Evolutionary conservation across 768 basidiomycete species (phyloP).

Genomic region (Calocybe indica): DNA sequence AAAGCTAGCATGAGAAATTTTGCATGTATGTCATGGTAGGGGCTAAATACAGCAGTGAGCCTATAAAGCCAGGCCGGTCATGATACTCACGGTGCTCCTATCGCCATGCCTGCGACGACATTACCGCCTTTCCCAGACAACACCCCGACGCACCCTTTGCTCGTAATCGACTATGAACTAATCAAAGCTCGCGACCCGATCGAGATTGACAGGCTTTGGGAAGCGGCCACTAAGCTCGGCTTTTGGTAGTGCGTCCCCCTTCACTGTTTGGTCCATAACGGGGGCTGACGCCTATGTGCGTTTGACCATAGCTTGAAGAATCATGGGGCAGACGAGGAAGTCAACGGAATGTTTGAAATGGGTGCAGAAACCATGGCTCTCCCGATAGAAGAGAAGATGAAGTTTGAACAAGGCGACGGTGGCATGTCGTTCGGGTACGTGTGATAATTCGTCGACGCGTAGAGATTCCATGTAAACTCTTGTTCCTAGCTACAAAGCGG

Average conservation of each 20-base stretch:
- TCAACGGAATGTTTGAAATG: conserved; percentile 47
- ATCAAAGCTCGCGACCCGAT: conserved; percentile 31
- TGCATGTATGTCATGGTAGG: too few species aligned
- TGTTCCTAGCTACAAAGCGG: conserved; percentile 47
- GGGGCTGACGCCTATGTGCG: not conserved
- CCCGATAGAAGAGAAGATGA: conserved; percentile 51
- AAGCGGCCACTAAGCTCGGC: conserved; percentile 51
- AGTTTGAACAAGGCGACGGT: conserved; percentile 49
- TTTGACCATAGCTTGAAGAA: conserved; percentile 40
- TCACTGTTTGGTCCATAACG: conserved; percentile 1
- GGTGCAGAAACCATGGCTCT: conserved; percentile 49
- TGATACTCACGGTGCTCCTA: not conserved
- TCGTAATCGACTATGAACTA: conserved; percentile 49
- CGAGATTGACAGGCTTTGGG: conserved; percentile 49
- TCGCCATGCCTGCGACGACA: conserved; percentile 17
- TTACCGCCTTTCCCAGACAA: conserved; percentile 44
- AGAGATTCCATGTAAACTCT: conserved; percentile 7
- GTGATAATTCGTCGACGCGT: not conserved
- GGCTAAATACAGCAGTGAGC: too few species aligned
- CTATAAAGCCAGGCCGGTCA: conserved; percentile 1
- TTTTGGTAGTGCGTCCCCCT: conserved; percentile 57
- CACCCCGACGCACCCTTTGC: conserved; percentile 46
- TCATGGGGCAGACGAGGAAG: conserved; percentile 44
- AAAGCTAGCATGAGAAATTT: too few species aligned
- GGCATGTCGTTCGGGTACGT: conserved; percentile 34